phyloP scores from a whole-genome alignment of 2,329 filamentous ascomycete species.

The Ophiosphaerella korrae region DNA sequence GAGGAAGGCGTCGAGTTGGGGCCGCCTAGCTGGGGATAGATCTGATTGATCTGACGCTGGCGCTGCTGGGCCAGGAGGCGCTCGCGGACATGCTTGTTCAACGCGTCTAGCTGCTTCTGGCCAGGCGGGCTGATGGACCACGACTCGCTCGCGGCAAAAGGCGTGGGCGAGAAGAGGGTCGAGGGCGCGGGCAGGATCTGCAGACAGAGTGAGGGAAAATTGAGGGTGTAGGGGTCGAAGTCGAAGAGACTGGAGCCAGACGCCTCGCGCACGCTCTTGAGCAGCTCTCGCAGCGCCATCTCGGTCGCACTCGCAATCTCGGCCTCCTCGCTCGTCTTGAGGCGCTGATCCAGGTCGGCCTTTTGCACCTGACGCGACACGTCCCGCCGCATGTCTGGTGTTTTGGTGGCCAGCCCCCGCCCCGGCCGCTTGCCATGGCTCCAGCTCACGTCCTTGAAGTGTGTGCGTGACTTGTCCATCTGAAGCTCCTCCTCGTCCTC shows the following conservation, averaged over 20 bases:
- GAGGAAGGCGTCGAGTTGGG: slow-evolving; percentile 33
- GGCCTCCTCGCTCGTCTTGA: slow-evolving; percentile 69
- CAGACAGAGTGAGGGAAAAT: slow-evolving; percentile 83
- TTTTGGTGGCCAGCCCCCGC: slow-evolving; percentile 51
- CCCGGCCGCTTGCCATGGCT: slow-evolving; percentile 76
- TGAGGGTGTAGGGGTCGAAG: slow-evolving; percentile 83
- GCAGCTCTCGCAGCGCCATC: slow-evolving; percentile 79
- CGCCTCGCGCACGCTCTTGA: slow-evolving; percentile 76
- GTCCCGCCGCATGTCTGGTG: slow-evolving; percentile 48
- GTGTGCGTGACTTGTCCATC: slow-evolving; percentile 40
- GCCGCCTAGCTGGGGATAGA: slow-evolving; percentile 28
- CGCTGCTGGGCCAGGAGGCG: slow-evolving; percentile 59
- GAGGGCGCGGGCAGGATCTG: slow-evolving; percentile 80
- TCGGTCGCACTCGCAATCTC: slow-evolving; percentile 86
- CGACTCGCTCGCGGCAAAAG: slow-evolving; percentile 76
- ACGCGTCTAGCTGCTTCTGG: slow-evolving; percentile 72
- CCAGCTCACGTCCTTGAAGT: slow-evolving; percentile 71
- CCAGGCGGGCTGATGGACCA: slow-evolving; percentile 82
- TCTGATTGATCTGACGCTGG: slow-evolving; percentile 43
- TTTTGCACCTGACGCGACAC: slow-evolving; percentile 51
- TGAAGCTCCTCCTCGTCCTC: slow-evolving; percentile 28
- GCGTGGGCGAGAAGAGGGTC: slow-evolving; percentile 80
- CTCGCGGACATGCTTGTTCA: slow-evolving; percentile 69
- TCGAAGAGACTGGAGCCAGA: slow-evolving; percentile 63
- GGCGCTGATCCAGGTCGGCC: slow-evolving; percentile 66